Evolutionary conservation across 495 filamentous ascomycete genomes (phyloP).

Genomic region (Annulohypoxylon maeteangense): DNA sequence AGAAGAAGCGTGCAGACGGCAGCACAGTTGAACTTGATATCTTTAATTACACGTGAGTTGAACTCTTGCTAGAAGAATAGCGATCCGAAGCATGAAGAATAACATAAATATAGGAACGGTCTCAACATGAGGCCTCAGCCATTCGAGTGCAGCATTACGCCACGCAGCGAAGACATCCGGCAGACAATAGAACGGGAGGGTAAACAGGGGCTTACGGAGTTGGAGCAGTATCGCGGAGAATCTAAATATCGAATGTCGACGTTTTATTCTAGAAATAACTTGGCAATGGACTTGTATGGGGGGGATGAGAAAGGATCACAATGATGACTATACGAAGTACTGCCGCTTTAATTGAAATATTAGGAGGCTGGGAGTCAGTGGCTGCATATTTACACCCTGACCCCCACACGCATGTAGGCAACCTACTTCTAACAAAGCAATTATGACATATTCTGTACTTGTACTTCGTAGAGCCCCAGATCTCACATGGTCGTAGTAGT

Average conservation of each 20-base stretch:
- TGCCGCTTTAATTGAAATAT: no score
- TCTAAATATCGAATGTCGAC: constrained; percentile 67
- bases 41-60: constrained; percentile 53
- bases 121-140: constrained; percentile 66
- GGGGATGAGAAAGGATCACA: constrained; percentile 23
- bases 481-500: no score
- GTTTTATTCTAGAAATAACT: constrained; percentile 52
- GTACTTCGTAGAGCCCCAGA: no score
- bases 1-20: constrained; percentile 59
- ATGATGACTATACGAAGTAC: no score
- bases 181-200: constrained; percentile 66
- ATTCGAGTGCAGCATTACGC: constrained; percentile 61
- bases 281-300: constrained; percentile 44
- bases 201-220: constrained; percentile 60
- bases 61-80: neutral
- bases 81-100: constrained; percentile 3
- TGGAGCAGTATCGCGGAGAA: constrained; percentile 68
- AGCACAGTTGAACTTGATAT: constrained; percentile 65
- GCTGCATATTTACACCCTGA: no score
- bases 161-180: constrained; percentile 60
- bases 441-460: no score
- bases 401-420: no score
- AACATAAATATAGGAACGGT: constrained; percentile 57
- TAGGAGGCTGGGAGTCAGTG: no score
- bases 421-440: no score